Base-by-base conservation (phyloP, 768 basidiomycete species). In the Dioszegia aurantiaca region DNA sequence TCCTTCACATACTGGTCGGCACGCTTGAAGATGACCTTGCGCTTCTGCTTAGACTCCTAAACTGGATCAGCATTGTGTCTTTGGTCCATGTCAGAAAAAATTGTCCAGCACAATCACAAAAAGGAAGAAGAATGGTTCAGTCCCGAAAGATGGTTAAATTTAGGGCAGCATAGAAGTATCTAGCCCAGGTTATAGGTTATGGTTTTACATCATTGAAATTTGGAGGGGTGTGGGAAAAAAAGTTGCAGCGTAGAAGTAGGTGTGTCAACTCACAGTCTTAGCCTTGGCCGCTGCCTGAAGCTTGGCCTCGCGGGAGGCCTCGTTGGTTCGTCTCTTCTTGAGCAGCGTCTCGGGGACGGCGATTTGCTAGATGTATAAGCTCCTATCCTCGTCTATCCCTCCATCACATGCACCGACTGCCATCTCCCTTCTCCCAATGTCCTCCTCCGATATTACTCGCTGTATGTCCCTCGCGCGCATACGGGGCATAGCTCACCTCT, bases 341-440 rank as follows among this genome's bases (percentile, higher is more conserved):
- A 97, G 90, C 82, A 97, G 86, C 77, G 93, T 97, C 87, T 95
- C 93, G 79, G 93, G 93, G 81, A 94, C 93, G 85, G 93, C 88
- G 78, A 95, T 86, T 64, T 77, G 75, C 68, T 76, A 62, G 39
- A 37, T 27, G 31, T 28, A 45, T 65, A 49, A 63, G 55, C 31
- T 33, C 27, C 51, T 40, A n/a, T 48, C 33, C 41, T 55, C 28
- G 24, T 14, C 16, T 43, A n/a, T 31, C 30, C 26, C 2, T 26
- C 53, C 33, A 26, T 39, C 19, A 21, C 40, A 52, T 24, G 21
- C 37, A 8, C 30, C 53, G 17, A 27, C 6, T 19, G 16, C 33
- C 51, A 26, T 47, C 40, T 47, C 26, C 39, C 58, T 26, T 52
- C 57, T 24, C 23, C 39, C 11, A 21, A 12, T 43, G 19, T 36